Evolutionary conservation across 116 monocot species (phyloP), one percentile per base, ranked within the genome.

Genomic region (Papilionanthe hybrid): DNA sequence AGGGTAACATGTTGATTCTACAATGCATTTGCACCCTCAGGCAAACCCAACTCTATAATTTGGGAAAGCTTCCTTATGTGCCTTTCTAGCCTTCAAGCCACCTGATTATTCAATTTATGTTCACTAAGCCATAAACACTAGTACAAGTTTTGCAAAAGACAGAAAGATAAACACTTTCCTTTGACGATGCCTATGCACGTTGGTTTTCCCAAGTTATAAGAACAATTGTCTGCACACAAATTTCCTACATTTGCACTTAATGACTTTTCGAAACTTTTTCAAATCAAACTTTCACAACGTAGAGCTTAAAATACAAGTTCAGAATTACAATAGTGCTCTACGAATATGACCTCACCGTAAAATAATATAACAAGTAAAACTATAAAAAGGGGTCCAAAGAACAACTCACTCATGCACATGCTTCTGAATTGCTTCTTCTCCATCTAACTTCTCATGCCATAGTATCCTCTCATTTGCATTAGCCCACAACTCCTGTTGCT

Each of bases 381-480:
- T 65, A 69, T 69, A 15, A 69, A 32, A 69, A 23, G 27, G 15
- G 23, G 49, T 42, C 7, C 10, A 27, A 20, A 3, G 2, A 79
- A 73, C 77, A 69, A 85, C 94, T 85, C 58, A 97, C 97, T 97
- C 97, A 81, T 97, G 97, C 56, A 94, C 88, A 79, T 90, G 97
- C 77, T 97, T 97, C 77, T 97, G 97, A 80, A 94, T 92, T 81
- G 92, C 94, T 72, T 94, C 92, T 86, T 97, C 97, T 45, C 89
- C 92, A 87, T 94, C 89, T 44, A 97, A 85, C 72, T 91, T 97
- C 67, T 92, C 94, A 87, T 97, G 97, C 97, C 97, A 97, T 18
- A 92, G 79, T 42, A 97, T 94, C 78, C 92, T 80, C 72, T 94
- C 94, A 78, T 90, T 92, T 76, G 97, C 97, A 87, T 85, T 87